Evolutionary conservation across 2,329 filamentous ascomycete species (phyloP).

Genomic region (Exophiala oligosperma): DNA sequence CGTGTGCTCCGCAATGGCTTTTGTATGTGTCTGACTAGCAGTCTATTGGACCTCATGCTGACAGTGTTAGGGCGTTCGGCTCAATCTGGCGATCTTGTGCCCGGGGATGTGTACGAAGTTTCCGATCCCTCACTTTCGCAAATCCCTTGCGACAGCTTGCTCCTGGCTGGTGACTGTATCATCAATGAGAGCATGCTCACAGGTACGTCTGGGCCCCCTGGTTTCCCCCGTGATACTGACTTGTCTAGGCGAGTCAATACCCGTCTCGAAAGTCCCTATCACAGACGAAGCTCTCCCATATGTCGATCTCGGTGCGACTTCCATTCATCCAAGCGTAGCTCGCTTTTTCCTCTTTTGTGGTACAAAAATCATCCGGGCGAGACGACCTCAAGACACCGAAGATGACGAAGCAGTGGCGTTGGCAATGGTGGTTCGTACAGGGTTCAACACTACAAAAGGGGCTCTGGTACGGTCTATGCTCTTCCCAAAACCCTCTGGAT

Average conservation of each 20-base stretch:
- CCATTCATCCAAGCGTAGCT: conserved; percentile 78
- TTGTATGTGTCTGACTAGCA: conserved; percentile 56
- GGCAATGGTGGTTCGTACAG: conserved; percentile 88
- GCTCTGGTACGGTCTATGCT: conserved; percentile 96
- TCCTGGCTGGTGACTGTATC: conserved; percentile 93
- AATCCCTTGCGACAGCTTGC: conserved; percentile 86
- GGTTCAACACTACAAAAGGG: conserved; percentile 97
- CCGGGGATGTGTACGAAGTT: conserved; percentile 94
- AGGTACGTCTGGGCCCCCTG: conserved; percentile 38
- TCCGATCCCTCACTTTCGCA: conserved; percentile 87
- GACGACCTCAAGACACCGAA: conserved; percentile 80
- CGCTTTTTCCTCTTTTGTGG: conserved; percentile 92
- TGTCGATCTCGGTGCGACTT: conserved; percentile 76
- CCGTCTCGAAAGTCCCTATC: conserved; percentile 86
- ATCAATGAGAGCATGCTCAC: conserved; percentile 99
- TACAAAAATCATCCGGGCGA: conserved; percentile 89
- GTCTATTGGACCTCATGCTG: background rate
- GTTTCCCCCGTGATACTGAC: conserved; percentile 3
- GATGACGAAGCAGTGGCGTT: conserved; percentile 87
- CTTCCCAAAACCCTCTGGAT: conserved; percentile 95
- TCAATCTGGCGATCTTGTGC: conserved; percentile 82
- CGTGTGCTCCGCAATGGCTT: conserved; percentile 92
- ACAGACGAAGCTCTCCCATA: conserved; percentile 74
- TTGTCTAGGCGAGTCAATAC: conserved; percentile 78
- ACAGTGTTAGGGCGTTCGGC: conserved; percentile 70